These are phyloP conservation scores for Mycosphaerella sp. DNA, from an alignment of 2,329 filamentous ascomycete species.

Conservation along the genomic window DNA sequence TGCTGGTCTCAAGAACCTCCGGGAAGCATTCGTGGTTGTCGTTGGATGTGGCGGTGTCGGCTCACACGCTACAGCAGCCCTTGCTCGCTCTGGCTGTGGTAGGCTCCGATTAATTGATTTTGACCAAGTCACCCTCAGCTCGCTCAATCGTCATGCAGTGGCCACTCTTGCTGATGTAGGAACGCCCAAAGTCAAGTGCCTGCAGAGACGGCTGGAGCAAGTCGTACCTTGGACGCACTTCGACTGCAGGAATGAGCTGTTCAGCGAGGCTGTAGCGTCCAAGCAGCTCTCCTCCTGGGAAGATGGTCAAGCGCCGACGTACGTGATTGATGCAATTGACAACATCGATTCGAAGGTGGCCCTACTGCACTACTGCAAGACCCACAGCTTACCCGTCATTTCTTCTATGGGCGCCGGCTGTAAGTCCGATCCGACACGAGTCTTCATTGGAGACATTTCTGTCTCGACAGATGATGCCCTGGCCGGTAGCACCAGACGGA, in stretches of 20 bases:
- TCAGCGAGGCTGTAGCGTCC: slow-evolving; percentile 60
- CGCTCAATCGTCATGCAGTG: slow-evolving; percentile 90
- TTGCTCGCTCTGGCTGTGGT: slow-evolving; percentile 84
- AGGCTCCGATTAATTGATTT: slow-evolving; percentile 88
- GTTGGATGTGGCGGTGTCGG: slow-evolving; percentile 94
- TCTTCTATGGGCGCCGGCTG: slow-evolving; percentile 95
- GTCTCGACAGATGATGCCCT: slow-evolving; percentile 81
- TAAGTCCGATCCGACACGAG: slow-evolving; percentile 77
- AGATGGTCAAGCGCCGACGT: slow-evolving; percentile 62
- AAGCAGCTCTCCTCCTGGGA: slow-evolving; percentile 62
- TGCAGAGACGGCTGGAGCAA: slow-evolving; percentile 72
- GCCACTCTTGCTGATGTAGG: slow-evolving; percentile 92
- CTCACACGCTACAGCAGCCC: slow-evolving; percentile 78
- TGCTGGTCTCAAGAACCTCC: slow-evolving; percentile 70
- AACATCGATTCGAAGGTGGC: slow-evolving; percentile 97
- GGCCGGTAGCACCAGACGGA: slow-evolving; percentile 73
- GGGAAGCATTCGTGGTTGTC: slow-evolving; percentile 75
- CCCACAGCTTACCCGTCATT: slow-evolving; percentile 71
- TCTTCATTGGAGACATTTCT: slow-evolving; percentile 88
- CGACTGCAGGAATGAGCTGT: slow-evolving; percentile 79
- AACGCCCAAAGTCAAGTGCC: slow-evolving; percentile 80
- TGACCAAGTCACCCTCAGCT: slow-evolving; percentile 92
- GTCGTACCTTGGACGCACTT: slow-evolving; percentile 89
- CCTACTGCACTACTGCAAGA: slow-evolving; percentile 79
- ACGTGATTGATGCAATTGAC: slow-evolving; percentile 94